phyloP scores from a whole-genome alignment of 2,329 filamentous ascomycete species.

The Colletotrichum sp. region DNA sequence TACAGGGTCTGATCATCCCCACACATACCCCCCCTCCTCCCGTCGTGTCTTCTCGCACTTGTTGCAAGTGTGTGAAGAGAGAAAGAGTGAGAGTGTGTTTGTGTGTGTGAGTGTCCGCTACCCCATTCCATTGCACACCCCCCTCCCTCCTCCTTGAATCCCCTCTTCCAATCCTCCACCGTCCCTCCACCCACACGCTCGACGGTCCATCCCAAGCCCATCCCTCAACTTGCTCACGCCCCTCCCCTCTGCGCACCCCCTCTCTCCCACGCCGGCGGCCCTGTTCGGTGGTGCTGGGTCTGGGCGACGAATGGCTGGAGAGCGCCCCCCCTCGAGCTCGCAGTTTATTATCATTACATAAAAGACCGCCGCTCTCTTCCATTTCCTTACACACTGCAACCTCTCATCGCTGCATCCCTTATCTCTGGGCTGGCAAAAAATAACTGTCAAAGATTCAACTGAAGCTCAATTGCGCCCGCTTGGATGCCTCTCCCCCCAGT shows the following conservation, averaged over 20 bases:
- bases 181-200: not conserved
- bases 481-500: conserved; percentile 22
- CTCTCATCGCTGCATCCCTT: conserved; percentile 26
- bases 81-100: not conserved
- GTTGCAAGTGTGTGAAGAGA: not conserved
- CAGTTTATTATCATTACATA: conserved; percentile 26
- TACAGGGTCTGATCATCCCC: not conserved
- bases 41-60: not conserved
- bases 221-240: not conserved
- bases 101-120: not conserved
- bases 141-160: not conserved
- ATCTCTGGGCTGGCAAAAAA: conserved; percentile 24
- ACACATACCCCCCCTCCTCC: not conserved
- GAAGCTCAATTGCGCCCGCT: conserved; percentile 25
- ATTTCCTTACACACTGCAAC: conserved; percentile 27
- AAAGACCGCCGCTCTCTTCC: conserved; percentile 24
- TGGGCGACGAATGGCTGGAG: conserved; percentile 19
- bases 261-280: conserved; percentile 19
- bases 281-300: conserved; percentile 20
- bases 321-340: conserved; percentile 14
- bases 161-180: not conserved
- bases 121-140: not conserved
- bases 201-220: not conserved
- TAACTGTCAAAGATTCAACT: conserved; percentile 22
- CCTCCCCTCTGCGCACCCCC: conserved; percentile 1